These are phyloP conservation scores for Thymus mandschuricus DNA, from an alignment of 257 asterid genomes.

Conservation along the genomic window DNA sequence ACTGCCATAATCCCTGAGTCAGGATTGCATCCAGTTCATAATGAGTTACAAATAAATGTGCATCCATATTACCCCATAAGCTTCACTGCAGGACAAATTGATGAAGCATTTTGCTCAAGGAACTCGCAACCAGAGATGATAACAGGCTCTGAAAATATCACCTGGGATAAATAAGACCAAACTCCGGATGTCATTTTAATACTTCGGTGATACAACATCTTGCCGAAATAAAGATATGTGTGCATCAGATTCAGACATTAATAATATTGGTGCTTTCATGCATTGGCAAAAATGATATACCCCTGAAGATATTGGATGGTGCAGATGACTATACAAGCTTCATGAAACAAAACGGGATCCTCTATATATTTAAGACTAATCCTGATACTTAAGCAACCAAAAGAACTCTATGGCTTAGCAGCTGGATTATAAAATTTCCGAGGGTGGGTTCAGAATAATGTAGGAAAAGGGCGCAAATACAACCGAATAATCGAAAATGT, in stretches of 20 bases:
- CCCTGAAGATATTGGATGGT: neutral
- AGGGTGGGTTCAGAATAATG: neutral
- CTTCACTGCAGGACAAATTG: constrained; percentile 73
- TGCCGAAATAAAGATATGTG: neutral
- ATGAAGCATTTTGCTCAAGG: constrained; percentile 89
- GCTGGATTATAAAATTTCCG: constrained; percentile 2
- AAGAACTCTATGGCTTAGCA: neutral
- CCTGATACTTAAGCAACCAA: neutral
- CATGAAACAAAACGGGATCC: neutral
- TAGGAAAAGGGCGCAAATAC: neutral
- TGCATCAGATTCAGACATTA: constrained; percentile 27
- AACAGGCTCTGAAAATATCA: constrained; percentile 70
- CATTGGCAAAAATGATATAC: neutral
- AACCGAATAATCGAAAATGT: neutral
- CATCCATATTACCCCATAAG: constrained; percentile 69
- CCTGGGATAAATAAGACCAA: constrained; percentile 51
- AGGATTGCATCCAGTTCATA: constrained; percentile 13
- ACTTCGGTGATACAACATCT: constrained; percentile 2
- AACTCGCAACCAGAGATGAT: constrained; percentile 72
- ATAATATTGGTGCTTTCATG: neutral
- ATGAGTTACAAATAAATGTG: constrained; percentile 16
- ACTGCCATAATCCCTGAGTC: neutral
- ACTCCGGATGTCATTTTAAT: neutral
- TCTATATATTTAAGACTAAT: neutral
- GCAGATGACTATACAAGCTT: constrained; percentile 9